Base-by-base conservation (phyloP, 2,329 filamentous ascomycete species). In the Paraconiothyrium brasiliense region DNA sequence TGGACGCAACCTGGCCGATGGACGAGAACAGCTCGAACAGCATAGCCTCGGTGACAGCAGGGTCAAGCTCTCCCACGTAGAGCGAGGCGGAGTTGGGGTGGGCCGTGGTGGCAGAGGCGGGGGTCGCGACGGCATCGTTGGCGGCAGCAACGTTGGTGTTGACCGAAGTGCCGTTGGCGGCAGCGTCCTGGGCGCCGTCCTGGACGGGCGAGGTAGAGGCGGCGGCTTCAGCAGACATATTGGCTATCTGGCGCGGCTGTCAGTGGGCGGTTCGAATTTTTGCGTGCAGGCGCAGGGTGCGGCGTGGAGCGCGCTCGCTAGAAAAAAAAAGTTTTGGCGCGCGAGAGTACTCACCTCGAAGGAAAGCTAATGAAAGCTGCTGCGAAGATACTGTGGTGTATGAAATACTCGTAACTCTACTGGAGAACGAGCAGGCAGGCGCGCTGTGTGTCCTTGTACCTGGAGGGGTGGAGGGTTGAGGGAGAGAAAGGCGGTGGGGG, bases 21-120 rank as follows among this genome's bases (percentile, higher is more conserved):
- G 96, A 95, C 64, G 95, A 98, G 88, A 99, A 99, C 68, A 99
- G 92, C 89, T 99, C 95, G 83, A 98, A 99, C 77, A 99, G 93
- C 95, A 99, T 99, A 73, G 95, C 95, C 88, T 99, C 95, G 69
- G 95, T 99, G 81, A 99, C 95, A 65, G 93, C 95, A 74, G 92
- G 89, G 82, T 99, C 95, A 75, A 99, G 93, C 86, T 99, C 95
- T 81, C 95, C 95, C 72, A 99, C 95, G 81, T 99, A 99, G 80
- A 99, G 93, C 62, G 95, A 99, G 68, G 95, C 95, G 57, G 95
- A 98, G 82, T 96, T 94, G 80, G 93, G 92, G 78, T 94, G 92
- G 79, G 92, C 91, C 70, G 92, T 89, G 64, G 84, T 83, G 66
- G 87, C 84, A 67, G 93, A 90, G 82, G 84, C 88, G 71, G 91